phyloP scores from a whole-genome alignment of 2,329 filamentous ascomycete species.

The Lecanicillium sp. region DNA sequence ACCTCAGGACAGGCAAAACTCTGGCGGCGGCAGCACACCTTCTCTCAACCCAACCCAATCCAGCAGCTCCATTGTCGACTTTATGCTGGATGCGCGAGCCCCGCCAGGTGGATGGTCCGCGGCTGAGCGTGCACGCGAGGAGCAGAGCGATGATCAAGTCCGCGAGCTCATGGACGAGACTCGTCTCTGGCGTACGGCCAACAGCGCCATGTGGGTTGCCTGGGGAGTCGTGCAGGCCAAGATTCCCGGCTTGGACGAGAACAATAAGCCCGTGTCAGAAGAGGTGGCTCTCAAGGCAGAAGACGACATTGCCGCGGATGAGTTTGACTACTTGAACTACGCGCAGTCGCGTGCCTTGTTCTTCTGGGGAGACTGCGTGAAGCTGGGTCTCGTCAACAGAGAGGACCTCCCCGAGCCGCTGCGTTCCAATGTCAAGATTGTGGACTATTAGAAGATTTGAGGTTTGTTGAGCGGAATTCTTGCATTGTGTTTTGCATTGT shows the following conservation, averaged over 20 bases:
- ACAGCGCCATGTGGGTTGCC: slow-evolving; percentile 84
- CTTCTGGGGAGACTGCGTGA: slow-evolving; percentile 86
- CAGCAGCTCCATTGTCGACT: slow-evolving; percentile 51
- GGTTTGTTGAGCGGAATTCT: background rate
- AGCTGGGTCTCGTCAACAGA: slow-evolving; percentile 62
- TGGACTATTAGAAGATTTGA: slow-evolving; percentile 46
- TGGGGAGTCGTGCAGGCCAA: slow-evolving; percentile 97
- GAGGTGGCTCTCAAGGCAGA: slow-evolving; percentile 27
- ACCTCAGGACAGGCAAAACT: slow-evolving; percentile 30
- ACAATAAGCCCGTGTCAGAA: slow-evolving; percentile 22
- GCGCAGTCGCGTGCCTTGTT: slow-evolving; percentile 85
- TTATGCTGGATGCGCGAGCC: slow-evolving; percentile 73
- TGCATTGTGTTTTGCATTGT: background rate
- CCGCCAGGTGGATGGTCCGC: slow-evolving; percentile 43
- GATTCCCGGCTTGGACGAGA: slow-evolving; percentile 59
- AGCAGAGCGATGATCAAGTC: slow-evolving; percentile 58
- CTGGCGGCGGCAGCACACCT: slow-evolving; percentile 20
- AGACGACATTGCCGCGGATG: slow-evolving; percentile 53
- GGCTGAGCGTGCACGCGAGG: slow-evolving; percentile 51
- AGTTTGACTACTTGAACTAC: slow-evolving; percentile 91
- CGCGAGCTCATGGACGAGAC: slow-evolving; percentile 69
- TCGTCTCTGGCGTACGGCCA: slow-evolving; percentile 76
- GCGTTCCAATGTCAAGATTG: slow-evolving; percentile 55
- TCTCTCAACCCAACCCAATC: slow-evolving; percentile 27
- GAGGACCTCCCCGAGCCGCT: slow-evolving; percentile 71